Base-by-base conservation (phyloP, 2,329 filamentous ascomycete genomes). In the Pseudogymnoascus sp. region DNA sequence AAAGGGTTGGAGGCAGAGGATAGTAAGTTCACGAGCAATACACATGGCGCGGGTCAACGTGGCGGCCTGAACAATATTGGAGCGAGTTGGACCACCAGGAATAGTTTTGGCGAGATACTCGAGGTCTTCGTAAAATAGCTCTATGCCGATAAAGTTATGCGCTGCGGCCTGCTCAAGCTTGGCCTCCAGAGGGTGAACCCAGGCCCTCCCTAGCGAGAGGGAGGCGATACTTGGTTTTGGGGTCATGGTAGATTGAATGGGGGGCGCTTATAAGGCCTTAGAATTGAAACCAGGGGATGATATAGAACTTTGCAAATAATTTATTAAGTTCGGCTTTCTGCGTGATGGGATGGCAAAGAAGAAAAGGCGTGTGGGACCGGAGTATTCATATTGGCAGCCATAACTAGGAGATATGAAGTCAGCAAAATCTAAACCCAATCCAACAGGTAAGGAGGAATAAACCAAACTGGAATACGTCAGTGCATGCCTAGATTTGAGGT, bases 71-170 rank as follows among this genome's bases (percentile, higher is more conserved):
- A 88, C 69, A 30, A 73, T 72, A 38, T 77, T 77, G 2, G 76
- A 69, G 1, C 79, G 70, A 1, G 77, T 72, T 6, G 65, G 58
- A 2, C 66, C 65, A 6, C 64, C 65, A 2, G 66, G 64, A 12
- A 64, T 63, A n/a, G 62, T 59, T 43, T 63, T 58, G 65, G 86
- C 83, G 11, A 88, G 69, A 67, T 85, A 83, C 62, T 82, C 76
- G 2, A 92, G 79, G 71, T 93, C 89, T 70, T 92, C 89, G 72
- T 87, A 85, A 76, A 91, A 91, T 16, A 91, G 78, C 71, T 93
- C 89, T 65, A 93, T 82, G 59, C 87, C 88, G 62, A 80, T 72
- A 70, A 90, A 84, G 20, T 85, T 86, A 67, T 88, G 80, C 60
- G 78, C 76, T 5, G 81, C 76, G 6, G 89, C 88, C 75, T 85